Conservation (phyloP, 768 basidiomycete genomes). For the Paxillus rubicundulus region DNA sequence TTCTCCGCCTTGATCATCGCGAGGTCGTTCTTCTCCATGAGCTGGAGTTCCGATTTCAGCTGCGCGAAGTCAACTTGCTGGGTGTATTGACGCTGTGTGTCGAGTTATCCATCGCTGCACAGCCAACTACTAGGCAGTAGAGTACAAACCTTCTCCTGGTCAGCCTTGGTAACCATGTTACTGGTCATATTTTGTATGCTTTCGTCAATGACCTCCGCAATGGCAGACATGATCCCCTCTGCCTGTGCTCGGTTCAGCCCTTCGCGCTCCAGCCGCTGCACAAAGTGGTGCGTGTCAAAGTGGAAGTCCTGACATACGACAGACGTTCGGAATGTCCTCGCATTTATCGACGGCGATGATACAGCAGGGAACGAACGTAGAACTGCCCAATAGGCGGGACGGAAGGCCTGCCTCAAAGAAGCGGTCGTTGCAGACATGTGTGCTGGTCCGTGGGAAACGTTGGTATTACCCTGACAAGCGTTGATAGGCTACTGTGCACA, state of each 20-base stretch:
- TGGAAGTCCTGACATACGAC: constrained; percentile 53
- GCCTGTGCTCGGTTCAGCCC: constrained; percentile 90
- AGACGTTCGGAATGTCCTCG: constrained; percentile 31
- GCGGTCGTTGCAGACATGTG: constrained; percentile 16
- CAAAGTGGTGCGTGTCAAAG: constrained; percentile 95
- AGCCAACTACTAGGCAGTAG: background rate
- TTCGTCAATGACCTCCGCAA: constrained; percentile 97
- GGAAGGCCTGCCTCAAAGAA: constrained; percentile 7
- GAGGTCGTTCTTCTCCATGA: constrained; percentile 96
- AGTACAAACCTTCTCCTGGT: constrained; percentile 85
- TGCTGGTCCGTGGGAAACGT: constrained; percentile 17
- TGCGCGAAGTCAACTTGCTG: constrained; percentile 97
- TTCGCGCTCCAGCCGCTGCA: constrained; percentile 84
- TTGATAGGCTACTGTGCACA: too few relatives aligned
- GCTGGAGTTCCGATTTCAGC: constrained; percentile 92
- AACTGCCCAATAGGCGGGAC: background rate
- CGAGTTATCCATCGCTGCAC: background rate
- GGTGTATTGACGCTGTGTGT: constrained; percentile 77
- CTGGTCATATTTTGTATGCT: constrained; percentile 93
- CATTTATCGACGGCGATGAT: background rate
- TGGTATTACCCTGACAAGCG: too few relatives aligned
- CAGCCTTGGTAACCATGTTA: constrained; percentile 93
- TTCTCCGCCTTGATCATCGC: constrained; percentile 95
- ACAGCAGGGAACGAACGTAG: constrained; percentile 2
- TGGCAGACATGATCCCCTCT: constrained; percentile 94